phyloP scores from a whole-genome alignment of 345 rosid genomes.

The Arabis hirsuta region DNA sequence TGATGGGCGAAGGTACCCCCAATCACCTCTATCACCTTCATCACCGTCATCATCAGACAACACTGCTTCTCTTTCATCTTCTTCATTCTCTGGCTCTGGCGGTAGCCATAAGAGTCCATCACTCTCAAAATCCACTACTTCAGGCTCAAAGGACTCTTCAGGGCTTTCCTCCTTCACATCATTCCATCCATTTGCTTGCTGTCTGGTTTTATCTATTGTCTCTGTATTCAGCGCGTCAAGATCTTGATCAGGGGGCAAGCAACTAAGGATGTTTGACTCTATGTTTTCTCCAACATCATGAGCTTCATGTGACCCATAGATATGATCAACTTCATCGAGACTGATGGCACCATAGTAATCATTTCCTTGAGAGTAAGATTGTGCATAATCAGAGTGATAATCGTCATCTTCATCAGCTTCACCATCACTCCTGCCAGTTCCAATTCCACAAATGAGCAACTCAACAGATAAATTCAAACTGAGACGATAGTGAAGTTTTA shows the following conservation, averaged over 20 bases:
- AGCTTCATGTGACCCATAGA: slow-evolving; percentile 55
- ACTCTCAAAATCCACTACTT: slow-evolving; percentile 88
- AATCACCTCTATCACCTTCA: slow-evolving; percentile 70
- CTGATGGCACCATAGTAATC: slow-evolving; percentile 56
- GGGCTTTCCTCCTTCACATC: slow-evolving; percentile 44
- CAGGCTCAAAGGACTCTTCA: slow-evolving; percentile 58
- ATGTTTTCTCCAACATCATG: slow-evolving; percentile 54
- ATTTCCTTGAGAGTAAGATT: slow-evolving; percentile 55
- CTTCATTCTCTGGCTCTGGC: slow-evolving; percentile 94
- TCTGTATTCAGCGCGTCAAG: slow-evolving; percentile 51
- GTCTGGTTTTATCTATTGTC: slow-evolving; percentile 39
- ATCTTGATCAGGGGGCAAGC: slow-evolving; percentile 54
- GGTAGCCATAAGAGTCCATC: slow-evolving; percentile 85
- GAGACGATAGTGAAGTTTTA: background rate
- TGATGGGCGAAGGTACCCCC: slow-evolving; percentile 75
- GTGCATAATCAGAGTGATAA: slow-evolving; percentile 63
- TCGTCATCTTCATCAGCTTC: slow-evolving; percentile 72
- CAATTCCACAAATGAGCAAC: slow-evolving; percentile 27
- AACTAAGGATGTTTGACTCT: slow-evolving; percentile 48
- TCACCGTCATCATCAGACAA: slow-evolving; percentile 71
- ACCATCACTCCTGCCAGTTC: slow-evolving; percentile 76
- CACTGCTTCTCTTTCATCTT: slow-evolving; percentile 86
- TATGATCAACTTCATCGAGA: slow-evolving; percentile 50
- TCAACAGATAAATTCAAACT: slow-evolving; percentile 21
- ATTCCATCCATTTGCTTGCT: slow-evolving; percentile 57